phyloP scores from a whole-genome alignment of 2,329 filamentous ascomycete genomes.

The Fusarium sp. region DNA sequence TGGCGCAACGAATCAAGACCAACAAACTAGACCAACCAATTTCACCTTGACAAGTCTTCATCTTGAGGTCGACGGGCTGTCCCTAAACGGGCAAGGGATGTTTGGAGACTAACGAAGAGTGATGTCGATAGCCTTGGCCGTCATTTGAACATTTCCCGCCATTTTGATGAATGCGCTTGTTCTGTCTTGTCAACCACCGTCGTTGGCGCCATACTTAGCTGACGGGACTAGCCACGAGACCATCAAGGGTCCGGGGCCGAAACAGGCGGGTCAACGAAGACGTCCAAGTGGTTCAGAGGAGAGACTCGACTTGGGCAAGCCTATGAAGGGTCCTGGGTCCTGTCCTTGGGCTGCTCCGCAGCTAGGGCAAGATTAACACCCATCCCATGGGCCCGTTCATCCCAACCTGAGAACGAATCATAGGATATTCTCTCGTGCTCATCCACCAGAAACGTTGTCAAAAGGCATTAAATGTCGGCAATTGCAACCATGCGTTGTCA shows the following conservation, averaged over 20 bases:
- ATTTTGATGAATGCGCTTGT: conserved; percentile 13
- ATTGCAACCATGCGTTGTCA: background rate
- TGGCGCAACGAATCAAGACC: background rate
- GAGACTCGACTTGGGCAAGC: background rate
- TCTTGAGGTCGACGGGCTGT: background rate
- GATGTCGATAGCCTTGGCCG: background rate
- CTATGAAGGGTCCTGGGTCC: background rate
- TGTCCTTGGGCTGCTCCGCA: conserved; percentile 2
- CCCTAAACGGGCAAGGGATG: conserved; percentile 7
- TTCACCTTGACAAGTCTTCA: background rate
- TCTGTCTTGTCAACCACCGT: background rate
- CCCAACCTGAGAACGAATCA: conserved; percentile 10
- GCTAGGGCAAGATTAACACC: conserved; percentile 4
- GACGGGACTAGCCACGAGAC: background rate
- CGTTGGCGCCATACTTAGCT: background rate
- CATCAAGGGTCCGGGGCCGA: background rate
- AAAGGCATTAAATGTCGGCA: background rate
- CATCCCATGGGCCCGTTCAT: conserved; percentile 9
- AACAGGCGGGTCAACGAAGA: background rate
- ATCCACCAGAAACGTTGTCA: background rate
- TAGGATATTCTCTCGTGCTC: background rate
- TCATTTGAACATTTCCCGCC: conserved; percentile 4
- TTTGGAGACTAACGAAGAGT: background rate
- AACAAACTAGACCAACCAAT: conserved; percentile 5
- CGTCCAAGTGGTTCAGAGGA: background rate